phyloP scores from a whole-genome alignment of 1,139 yeast genomes.

The Arxiozyma telluris region DNA sequence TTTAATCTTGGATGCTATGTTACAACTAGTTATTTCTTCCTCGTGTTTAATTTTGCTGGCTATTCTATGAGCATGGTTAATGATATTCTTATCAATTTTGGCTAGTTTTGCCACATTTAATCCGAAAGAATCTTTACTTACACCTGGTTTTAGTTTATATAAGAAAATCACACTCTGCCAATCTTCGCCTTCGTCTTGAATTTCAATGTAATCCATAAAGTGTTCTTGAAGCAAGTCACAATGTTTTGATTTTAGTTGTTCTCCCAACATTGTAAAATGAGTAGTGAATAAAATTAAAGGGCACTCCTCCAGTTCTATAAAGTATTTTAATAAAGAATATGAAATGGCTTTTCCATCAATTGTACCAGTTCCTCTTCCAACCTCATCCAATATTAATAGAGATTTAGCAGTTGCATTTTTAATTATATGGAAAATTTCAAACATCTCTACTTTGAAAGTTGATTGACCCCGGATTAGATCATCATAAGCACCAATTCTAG shows the following conservation, averaged over 20 bases:
- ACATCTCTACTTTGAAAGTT: conserved; percentile 44
- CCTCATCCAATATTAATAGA: conserved; percentile 41
- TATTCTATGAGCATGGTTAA: conserved; percentile 40
- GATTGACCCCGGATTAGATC: conserved; percentile 36
- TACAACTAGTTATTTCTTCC: conserved; percentile 12
- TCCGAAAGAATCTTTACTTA: conserved; percentile 62
- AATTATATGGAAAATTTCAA: conserved; percentile 38
- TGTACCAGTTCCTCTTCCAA: conserved; percentile 68
- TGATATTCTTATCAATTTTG: conserved; percentile 43
- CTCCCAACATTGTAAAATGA: conserved; percentile 68
- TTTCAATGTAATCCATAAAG: conserved; percentile 68
- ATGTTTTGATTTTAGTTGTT: conserved; percentile 33
- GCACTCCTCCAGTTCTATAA: conserved; percentile 37
- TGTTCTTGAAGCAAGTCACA: conserved; percentile 40
- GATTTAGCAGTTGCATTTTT: conserved; percentile 31
- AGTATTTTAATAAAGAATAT: conserved; percentile 58
- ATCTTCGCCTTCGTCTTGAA: conserved; percentile 29
- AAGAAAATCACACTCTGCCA: conserved; percentile 45
- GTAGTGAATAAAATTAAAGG: conserved; percentile 75
- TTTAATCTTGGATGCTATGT: background rate
- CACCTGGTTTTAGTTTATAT: conserved; percentile 52
- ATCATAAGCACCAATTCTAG: conserved; percentile 42
- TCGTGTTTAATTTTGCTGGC: conserved; percentile 38
- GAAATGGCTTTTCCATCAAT: conserved; percentile 87
- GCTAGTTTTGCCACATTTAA: conserved; percentile 72